A percentile compares a stretch with the other conserved stretches of the same genome.
Evolutionary conservation across 1,139 yeast genomes (phyloP).

Genomic region (Candida frijolesensis): DNA sequence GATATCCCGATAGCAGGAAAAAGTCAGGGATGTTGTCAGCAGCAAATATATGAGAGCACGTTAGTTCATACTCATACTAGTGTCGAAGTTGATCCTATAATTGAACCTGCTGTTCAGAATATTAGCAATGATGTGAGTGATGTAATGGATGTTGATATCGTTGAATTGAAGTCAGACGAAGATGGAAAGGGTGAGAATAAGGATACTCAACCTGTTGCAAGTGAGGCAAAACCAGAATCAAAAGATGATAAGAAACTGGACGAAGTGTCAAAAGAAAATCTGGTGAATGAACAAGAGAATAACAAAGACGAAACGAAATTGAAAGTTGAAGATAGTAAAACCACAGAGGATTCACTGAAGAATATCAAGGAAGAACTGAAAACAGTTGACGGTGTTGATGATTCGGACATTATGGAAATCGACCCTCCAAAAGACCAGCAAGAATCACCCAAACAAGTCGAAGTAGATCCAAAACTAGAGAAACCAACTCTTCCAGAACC

Average conservation of each 20-base stretch:
- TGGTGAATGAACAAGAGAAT: not conserved
- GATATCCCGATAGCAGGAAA: slow-evolving; percentile 92
- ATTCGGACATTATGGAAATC: slow-evolving; percentile 17
- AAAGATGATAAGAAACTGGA: slow-evolving; percentile 9
- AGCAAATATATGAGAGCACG: slow-evolving; percentile 70
- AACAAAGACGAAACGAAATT: not conserved
- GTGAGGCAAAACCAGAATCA: not conserved
- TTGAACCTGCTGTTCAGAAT: not conserved
- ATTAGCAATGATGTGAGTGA: slow-evolving; percentile 9
- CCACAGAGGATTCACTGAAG: not conserved
- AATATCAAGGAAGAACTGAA: slow-evolving; percentile 1
- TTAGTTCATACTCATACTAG: slow-evolving; percentile 49
- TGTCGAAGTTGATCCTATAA: slow-evolving; percentile 10
- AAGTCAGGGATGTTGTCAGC: slow-evolving; percentile 61
- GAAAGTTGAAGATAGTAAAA: not conserved
- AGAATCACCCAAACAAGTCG: slow-evolving; percentile 1
- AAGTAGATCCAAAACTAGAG: slow-evolving; percentile 3
- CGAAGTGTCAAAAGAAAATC: slow-evolving; percentile 10
- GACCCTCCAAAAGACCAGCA: slow-evolving; percentile 3
- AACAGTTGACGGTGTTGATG: not conserved
- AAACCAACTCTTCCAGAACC: not conserved
- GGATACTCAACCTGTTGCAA: not conserved
- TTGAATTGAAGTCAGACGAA: slow-evolving; percentile 9
- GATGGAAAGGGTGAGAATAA: not conserved
- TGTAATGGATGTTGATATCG: slow-evolving; percentile 12